phyloP scores from a whole-genome alignment of 257 asterid genomes.

The Verbena officinalis region DNA sequence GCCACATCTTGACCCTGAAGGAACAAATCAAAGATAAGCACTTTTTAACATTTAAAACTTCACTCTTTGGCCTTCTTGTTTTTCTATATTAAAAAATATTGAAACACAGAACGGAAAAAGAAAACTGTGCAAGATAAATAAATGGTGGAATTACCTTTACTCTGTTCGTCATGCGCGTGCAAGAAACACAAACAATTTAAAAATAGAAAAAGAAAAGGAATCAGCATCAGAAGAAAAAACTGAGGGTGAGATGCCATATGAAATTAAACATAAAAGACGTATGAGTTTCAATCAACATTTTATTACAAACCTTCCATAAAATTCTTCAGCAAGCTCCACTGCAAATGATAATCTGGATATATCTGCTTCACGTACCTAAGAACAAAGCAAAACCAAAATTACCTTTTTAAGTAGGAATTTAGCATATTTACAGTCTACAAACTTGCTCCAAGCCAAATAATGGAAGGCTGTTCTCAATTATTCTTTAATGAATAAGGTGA shows the following conservation, averaged over 20 bases:
- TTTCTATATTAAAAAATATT: background rate
- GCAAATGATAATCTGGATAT: constrained; percentile 94
- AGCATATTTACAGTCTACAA: background rate
- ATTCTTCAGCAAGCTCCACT: constrained; percentile 99
- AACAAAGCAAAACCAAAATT: constrained; percentile 30
- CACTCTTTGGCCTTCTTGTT: constrained; percentile 1
- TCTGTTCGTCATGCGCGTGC: constrained; percentile 47
- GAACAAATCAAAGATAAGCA: constrained; percentile 27
- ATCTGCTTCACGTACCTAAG: constrained; percentile 98
- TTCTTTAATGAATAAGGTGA: constrained; percentile 1
- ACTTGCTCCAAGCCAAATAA: background rate
- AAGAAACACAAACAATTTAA: constrained; percentile 33
- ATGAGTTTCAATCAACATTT: constrained; percentile 22
- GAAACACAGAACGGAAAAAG: background rate
- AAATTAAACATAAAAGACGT: constrained; percentile 7
- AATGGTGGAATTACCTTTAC: constrained; percentile 70
- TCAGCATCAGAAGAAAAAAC: constrained; percentile 38
- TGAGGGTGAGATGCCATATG: constrained; percentile 17
- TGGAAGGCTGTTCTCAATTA: constrained; percentile 6
- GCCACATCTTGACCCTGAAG: constrained; percentile 96
- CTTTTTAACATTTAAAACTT: constrained; percentile 18
- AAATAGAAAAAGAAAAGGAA: constrained; percentile 14
- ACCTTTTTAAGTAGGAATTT: constrained; percentile 3
- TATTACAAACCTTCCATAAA: constrained; percentile 82
- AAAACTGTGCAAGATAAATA: constrained; percentile 4